Evolutionary conservation across 352 stramenopile species (phyloP), one percentile per base, ranked within the genome.

Genomic region (Globisporangium takayamanum): DNA sequence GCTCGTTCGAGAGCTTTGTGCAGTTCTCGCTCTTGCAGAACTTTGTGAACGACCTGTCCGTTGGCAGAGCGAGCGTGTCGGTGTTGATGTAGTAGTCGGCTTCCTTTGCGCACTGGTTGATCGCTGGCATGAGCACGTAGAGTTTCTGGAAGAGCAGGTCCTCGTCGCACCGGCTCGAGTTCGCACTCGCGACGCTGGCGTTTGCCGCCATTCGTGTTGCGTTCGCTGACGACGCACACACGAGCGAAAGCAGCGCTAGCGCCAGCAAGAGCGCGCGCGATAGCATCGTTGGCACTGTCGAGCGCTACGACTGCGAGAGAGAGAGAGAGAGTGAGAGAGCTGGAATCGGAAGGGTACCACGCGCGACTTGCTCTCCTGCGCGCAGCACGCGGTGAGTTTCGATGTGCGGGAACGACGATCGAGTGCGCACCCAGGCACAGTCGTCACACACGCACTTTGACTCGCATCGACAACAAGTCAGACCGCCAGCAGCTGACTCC

Each of bases 41-140:
- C 56, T 71, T 70, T 55, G 37, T 44, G 59, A 76, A 66, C 36
- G 53, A 64, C 53, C 16, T 49, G 18, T 64, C 44, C 36, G 65
- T 63, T 30, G 68, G 68, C 30, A 67, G 16, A 11, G 64, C 56
- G 11, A 76, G 56, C 50, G 62, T 62, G 26, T 62, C 53, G 7
- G 66, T 67, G 26, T 62, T 58, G 46, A 76, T 66, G 37, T 64
- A 70, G 57, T 76, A 76, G 57, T 70, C 68, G 50, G 61, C 60
- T 25, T 76, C 68, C 50, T 57, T 63, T 10, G 68, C 68, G 66
- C 68, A 76, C 68, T 76, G 68, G 56, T 73, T 73, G 53, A 76
- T 76, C 47, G 66, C 66, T n/a, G 68, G 68, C 68, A 76, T 73
- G 65, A 76, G 66, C 59, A 76, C 68, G 65, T 76, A 76, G 48